phyloP scores from a whole-genome alignment of 1,284 basidiomycete species.

The Ustilago xerochloae region DNA sequence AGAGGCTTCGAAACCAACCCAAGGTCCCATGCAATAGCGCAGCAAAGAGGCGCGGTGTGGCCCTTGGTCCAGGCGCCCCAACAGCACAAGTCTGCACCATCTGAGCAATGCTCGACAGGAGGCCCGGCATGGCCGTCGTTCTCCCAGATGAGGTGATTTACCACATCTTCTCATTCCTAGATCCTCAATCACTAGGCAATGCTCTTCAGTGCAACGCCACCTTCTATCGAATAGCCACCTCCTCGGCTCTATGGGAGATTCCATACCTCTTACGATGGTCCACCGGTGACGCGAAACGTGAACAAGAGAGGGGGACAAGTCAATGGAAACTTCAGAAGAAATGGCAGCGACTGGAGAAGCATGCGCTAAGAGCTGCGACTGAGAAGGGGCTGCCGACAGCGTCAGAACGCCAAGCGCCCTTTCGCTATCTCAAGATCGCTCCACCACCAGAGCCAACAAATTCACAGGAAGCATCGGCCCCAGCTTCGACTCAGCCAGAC shows the following conservation, averaged over 20 bases:
- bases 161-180: constrained; percentile 36
- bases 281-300: constrained; percentile 23
- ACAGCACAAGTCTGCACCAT: background rate
- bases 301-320: constrained; percentile 7
- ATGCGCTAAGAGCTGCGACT: constrained; percentile 17
- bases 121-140: constrained; percentile 5
- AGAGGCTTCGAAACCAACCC: too few relatives aligned
- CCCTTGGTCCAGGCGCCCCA: background rate
- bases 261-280: constrained; percentile 46
- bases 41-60: background rate
- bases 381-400: constrained; percentile 1
- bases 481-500: constrained; percentile 1
- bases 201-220: constrained; percentile 18
- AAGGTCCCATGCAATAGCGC: too few relatives aligned
- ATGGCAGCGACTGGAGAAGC: constrained; percentile 9
- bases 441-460: too few relatives aligned
- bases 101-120: background rate
- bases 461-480: background rate
- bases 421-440: constrained; percentile 16
- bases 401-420: constrained; percentile 5
- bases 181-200: constrained; percentile 15
- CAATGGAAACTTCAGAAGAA: constrained; percentile 10
- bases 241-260: constrained; percentile 33
- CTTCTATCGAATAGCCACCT: constrained; percentile 40
- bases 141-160: constrained; percentile 44